These are phyloP conservation scores for Paramecium octaurelia DNA, from an alignment of 73 alveolate species.

Conservation along the genomic window DNA sequence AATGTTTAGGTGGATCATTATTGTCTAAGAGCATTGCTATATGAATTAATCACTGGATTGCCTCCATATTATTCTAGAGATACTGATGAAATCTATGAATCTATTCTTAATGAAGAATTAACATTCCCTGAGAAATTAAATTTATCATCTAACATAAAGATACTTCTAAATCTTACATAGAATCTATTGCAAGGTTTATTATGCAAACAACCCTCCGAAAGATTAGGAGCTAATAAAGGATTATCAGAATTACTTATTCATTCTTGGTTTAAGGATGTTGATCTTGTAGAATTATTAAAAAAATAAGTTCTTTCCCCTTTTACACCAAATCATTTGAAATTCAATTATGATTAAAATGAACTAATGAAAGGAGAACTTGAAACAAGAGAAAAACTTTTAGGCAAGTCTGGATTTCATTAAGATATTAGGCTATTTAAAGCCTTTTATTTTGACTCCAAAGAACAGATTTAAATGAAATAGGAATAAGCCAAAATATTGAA, in stretches of 20 bases:
- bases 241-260: slow-evolving; percentile 54
- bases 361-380: slow-evolving; percentile 54
- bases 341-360: slow-evolving; percentile 54
- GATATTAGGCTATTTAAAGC: slow-evolving; percentile 25
- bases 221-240: slow-evolving; percentile 78
- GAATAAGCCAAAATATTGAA: not conserved
- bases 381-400: slow-evolving; percentile 41
- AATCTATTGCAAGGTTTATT: slow-evolving; percentile 73
- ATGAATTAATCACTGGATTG: slow-evolving; percentile 70
- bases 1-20: slow-evolving; percentile 68
- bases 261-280: slow-evolving; percentile 55
- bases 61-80: slow-evolving; percentile 68
- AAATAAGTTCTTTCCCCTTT: slow-evolving; percentile 52
- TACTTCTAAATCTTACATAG: not conserved
- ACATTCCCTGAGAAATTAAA: slow-evolving; percentile 53
- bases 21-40: slow-evolving; percentile 68
- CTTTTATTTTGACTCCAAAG: not conserved
- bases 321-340: slow-evolving; percentile 52
- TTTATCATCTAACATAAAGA: slow-evolving; percentile 63
- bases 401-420: slow-evolving; percentile 3
- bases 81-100: slow-evolving; percentile 57
- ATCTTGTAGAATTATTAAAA: slow-evolving; percentile 36
- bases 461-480: not conserved
- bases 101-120: slow-evolving; percentile 61
- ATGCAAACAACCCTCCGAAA: slow-evolving; percentile 79